Evolutionary conservation across 192 early-diverging fungal species (phyloP).

Genomic region (Linnemannia exigua): DNA sequence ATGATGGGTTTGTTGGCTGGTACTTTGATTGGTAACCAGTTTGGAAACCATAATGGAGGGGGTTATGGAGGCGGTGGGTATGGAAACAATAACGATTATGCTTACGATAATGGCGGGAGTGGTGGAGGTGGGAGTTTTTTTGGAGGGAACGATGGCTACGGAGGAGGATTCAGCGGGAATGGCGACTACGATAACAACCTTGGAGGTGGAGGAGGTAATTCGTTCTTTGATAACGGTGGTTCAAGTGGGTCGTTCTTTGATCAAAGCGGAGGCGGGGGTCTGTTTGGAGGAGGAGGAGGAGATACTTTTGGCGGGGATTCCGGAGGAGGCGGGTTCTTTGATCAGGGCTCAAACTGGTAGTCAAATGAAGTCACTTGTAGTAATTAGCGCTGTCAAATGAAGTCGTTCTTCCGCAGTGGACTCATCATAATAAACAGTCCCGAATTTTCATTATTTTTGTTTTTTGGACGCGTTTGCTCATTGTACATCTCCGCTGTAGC

Average conservation of each 20-base stretch:
- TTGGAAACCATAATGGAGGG: neutral
- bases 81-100: neutral
- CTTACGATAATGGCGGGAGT: neutral
- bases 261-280: constrained; percentile 3
- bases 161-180: constrained; percentile 8
- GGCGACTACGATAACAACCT: neutral
- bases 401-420: too few species aligned
- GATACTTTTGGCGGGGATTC: neutral
- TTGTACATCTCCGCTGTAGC: neutral
- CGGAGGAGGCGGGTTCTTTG: constrained; percentile 12
- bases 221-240: neutral
- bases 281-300: neutral
- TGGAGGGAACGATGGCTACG: constrained; percentile 26
- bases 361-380: too few species aligned
- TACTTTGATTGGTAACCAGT: neutral
- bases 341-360: neutral
- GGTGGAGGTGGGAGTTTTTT: constrained; percentile 2
- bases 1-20: constrained; percentile 20
- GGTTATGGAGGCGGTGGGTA: neutral
- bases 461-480: constrained; percentile 10
- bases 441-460: neutral
- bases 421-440: neutral
- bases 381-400: too few species aligned
- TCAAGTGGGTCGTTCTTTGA: constrained; percentile 2
- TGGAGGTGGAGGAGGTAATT: constrained; percentile 6